Evolutionary conservation across 441 rosid genomes (phyloP).

Genomic region (Metrosideros polymorpha): DNA sequence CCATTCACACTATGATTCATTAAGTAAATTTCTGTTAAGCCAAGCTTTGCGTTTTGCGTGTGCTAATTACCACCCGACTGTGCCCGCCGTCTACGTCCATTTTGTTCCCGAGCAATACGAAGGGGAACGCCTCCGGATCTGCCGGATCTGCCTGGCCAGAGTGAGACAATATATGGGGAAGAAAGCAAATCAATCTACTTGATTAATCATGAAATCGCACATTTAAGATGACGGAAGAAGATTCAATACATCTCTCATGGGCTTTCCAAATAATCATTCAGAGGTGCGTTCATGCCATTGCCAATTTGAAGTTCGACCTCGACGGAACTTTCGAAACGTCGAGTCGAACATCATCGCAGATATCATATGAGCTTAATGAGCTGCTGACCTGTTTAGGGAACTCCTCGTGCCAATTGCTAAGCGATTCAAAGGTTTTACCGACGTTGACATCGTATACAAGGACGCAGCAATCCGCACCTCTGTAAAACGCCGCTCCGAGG

Average conservation of each 20-base stretch:
- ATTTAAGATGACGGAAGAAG: background rate
- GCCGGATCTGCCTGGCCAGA: conserved; percentile 2
- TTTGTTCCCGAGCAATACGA: conserved; percentile 4
- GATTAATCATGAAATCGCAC: background rate
- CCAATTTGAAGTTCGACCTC: background rate
- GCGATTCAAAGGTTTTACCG: background rate
- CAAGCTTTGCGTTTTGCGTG: background rate
- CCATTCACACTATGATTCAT: background rate
- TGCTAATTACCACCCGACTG: conserved; percentile 5
- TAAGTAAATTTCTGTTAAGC: background rate
- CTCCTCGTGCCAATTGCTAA: conserved; percentile 3
- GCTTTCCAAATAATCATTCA: background rate
- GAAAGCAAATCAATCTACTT: background rate
- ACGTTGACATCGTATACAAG: conserved; percentile 4
- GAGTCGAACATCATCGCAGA: background rate
- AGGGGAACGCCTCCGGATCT: background rate
- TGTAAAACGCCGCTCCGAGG: conserved; percentile 1
- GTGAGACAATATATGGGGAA: background rate
- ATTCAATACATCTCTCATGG: background rate
- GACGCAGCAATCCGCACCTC: conserved; percentile 9
- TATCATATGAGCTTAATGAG: background rate
- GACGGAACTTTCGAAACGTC: background rate
- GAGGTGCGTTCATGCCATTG: background rate
- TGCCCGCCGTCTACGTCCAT: background rate
- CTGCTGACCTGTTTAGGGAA: conserved; percentile 1